A percentile compares a stretch with the other conserved stretches of the same genome.
phyloP scores from a whole-genome alignment of 2,329 filamentous ascomycete genomes.

The Neobulgaria alba region DNA sequence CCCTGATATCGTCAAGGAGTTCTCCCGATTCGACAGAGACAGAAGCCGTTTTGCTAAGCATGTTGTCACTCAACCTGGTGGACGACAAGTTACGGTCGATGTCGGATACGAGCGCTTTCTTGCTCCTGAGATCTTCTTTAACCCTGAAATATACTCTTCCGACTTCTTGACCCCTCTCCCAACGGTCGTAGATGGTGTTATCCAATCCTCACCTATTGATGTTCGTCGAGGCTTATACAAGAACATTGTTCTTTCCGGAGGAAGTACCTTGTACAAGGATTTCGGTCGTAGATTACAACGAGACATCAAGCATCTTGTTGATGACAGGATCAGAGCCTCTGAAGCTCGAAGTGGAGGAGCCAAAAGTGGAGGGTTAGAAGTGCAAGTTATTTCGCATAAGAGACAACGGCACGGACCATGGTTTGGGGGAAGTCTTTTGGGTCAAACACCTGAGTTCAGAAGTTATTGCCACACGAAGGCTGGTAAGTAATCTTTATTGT shows the following conservation, averaged over 20 bases:
- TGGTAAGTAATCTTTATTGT: constrained; percentile 4
- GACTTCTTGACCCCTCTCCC: constrained; percentile 96
- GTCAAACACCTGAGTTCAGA: constrained; percentile 95
- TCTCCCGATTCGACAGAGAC: constrained; percentile 87
- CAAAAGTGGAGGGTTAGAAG: constrained; percentile 87
- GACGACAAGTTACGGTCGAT: constrained; percentile 76
- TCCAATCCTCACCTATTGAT: constrained; percentile 95
- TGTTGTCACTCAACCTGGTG: constrained; percentile 76
- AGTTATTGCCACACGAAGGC: constrained; percentile 97
- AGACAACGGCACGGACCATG: constrained; percentile 94
- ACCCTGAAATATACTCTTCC: constrained; percentile 98
- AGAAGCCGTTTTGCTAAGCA: constrained; percentile 87
- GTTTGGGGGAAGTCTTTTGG: constrained; percentile 95
- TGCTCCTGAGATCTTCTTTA: constrained; percentile 99
- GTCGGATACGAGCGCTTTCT: constrained; percentile 97
- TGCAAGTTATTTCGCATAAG: constrained; percentile 96
- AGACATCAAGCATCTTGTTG: constrained; percentile 93
- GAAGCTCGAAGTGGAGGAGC: constrained; percentile 83
- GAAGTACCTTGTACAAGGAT: constrained; percentile 96
- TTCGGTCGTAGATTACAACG: constrained; percentile 93
- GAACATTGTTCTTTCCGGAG: constrained; percentile 97
- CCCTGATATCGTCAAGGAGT: constrained; percentile 98
- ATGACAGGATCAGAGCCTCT: constrained; percentile 84
- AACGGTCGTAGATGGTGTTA: constrained; percentile 89
- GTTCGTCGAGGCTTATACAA: constrained; percentile 96